These are phyloP conservation scores for Davidsoniella australis DNA, from an alignment of 2,329 filamentous ascomycete species.

Conservation along the genomic window DNA sequence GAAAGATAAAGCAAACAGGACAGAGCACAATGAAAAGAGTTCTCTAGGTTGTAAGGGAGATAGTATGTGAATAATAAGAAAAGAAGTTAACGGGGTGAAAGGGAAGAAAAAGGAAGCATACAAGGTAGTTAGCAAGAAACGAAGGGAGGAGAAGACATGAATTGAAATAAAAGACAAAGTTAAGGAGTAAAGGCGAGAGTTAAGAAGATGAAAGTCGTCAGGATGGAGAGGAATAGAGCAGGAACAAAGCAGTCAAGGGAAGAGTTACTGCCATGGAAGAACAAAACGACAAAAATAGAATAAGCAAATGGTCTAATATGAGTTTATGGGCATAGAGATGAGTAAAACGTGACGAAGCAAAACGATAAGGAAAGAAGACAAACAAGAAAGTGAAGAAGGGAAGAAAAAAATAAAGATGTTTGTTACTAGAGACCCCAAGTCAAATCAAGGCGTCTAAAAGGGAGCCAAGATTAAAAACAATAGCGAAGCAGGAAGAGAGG, in stretches of 20 bases:
- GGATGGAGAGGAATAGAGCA: no score
- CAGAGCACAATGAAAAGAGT: not conserved
- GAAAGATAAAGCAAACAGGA: no score
- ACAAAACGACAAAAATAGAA: no score
- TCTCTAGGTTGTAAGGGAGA: not conserved
- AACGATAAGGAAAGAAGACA: not conserved
- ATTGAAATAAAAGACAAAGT: not conserved
- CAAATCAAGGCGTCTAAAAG: no score
- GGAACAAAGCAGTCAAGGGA: not conserved
- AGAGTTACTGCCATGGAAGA: not conserved
- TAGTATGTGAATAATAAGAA: not conserved
- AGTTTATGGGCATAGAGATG: no score
- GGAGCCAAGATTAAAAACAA: not conserved
- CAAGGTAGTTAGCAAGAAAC: not conserved
- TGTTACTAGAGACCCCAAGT: no score
- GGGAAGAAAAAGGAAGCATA: not conserved
- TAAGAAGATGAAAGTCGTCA: not conserved
- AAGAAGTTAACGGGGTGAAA: not conserved
- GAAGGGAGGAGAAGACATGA: not conserved
- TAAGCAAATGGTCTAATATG: no score
- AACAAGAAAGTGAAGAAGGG: not conserved
- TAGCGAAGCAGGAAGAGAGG: not conserved
- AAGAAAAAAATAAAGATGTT: not conserved
- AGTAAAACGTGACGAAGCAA: not conserved
- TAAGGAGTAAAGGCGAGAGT: not conserved